Evolutionary conservation across 2,329 filamentous ascomycete genomes (phyloP), one percentile per base, ranked within the genome.

Genomic region (Camptophora hylomeconis): DNA sequence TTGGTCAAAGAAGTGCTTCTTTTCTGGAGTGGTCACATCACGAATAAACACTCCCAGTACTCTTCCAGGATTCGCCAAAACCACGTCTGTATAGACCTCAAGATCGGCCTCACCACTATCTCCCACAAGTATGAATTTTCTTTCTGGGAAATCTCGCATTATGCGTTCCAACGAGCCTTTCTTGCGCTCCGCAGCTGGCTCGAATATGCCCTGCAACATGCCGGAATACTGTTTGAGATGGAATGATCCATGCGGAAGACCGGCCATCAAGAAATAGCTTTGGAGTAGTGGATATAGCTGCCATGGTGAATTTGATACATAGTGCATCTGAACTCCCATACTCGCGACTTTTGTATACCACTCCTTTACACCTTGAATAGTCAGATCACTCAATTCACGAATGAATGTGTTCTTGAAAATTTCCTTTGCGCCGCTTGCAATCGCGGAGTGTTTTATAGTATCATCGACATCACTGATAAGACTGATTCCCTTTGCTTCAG

Each of bases 301-400:
- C 92, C 92, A 98, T 1, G 89, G 89, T 28, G 87, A 92, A 54
- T 98, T 98, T n/a, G 89, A 98, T 40, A 93, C 92, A 52, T 98
- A 98, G 50, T 98, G 92, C 29, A 98, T 69, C 44, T 75, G 72
- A 14, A 95, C 87, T 11, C 86, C 84, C 58, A 87, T 72, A 12
- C 74, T 64, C 20, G 79, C 68, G 56, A 98, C 66, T 12, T 65
- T 65, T 19, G 64, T 72, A 49, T 95, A 98, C 87, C 89, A 95
- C 38, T 92, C 82, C 33, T 65, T 71, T 12, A 95, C 86, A 2
- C 89, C 89, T 10, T 84, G 77, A 13, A 98, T 74, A 0, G 75
- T 83, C 24, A 95, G 63, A 36, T 87, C 83, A 3, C 58, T 64
- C 1, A 95, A 61, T 24, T 94, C 83, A 7, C 86, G 76, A 30